phyloP scores from a whole-genome alignment of 352 stramenopile species.

The Globisporangium perplexum region DNA sequence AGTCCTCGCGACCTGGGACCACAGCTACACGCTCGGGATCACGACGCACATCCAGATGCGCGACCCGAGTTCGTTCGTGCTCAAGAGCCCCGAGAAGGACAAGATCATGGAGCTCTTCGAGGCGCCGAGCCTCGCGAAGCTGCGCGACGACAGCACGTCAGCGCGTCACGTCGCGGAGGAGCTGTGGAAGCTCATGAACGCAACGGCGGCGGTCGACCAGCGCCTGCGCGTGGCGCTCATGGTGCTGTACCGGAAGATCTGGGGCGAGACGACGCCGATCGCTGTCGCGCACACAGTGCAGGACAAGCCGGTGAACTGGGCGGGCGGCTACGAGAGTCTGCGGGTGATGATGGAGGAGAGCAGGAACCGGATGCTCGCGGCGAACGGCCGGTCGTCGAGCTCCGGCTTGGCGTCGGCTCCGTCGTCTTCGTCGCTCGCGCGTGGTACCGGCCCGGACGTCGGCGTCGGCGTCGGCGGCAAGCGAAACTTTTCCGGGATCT shows the following conservation, averaged over 20 bases:
- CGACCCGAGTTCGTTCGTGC: conserved; percentile 63
- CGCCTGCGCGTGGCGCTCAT: conserved; percentile 68
- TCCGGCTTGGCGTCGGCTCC: neutral
- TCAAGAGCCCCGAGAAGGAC: conserved; percentile 70
- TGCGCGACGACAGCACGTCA: conserved; percentile 73
- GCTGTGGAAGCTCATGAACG: conserved; percentile 78
- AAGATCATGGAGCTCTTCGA: conserved; percentile 60
- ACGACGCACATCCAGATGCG: conserved; percentile 80
- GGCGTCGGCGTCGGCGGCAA: conserved; percentile 26
- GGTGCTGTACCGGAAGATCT: conserved; percentile 74
- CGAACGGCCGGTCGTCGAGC: conserved; percentile 7
- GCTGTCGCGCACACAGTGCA: conserved; percentile 77
- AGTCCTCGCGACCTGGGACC: conserved; percentile 75
- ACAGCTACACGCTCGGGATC: conserved; percentile 71
- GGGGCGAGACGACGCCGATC: conserved; percentile 77
- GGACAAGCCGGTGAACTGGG: conserved; percentile 73
- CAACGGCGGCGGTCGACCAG: conserved; percentile 50
- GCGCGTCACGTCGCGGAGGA: conserved; percentile 59
- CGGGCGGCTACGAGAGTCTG: conserved; percentile 75
- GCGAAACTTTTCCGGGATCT: conserved; percentile 20
- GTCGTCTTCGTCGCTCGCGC: neutral
- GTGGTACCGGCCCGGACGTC: conserved; percentile 14
- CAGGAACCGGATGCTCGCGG: conserved; percentile 48
- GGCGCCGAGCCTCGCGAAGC: conserved; percentile 44
- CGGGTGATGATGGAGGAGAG: conserved; percentile 83